phyloP scores from a whole-genome alignment of 352 stramenopile species.

The Phytophthora litchii region DNA sequence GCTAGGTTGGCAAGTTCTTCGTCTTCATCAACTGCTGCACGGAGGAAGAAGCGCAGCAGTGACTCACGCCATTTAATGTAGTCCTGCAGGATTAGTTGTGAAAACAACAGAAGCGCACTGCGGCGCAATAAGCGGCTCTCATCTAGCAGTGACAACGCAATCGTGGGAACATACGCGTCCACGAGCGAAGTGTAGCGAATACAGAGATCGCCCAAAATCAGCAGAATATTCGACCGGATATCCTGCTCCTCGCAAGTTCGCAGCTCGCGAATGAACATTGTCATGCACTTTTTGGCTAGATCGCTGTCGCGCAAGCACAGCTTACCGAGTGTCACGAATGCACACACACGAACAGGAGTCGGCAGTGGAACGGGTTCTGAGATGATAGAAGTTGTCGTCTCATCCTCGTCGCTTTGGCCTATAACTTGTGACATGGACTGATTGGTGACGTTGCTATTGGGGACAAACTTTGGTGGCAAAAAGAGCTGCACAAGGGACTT shows the following conservation, averaged over 20 bases:
- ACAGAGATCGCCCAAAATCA: conserved; percentile 97
- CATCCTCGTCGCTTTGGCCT: conserved; percentile 36
- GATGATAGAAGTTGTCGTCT: conserved; percentile 10
- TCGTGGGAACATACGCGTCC: conserved; percentile 95
- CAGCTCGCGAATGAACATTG: conserved; percentile 95
- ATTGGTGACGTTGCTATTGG: conserved; percentile 30
- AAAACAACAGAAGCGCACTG: conserved; percentile 95
- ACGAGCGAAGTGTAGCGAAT: conserved; percentile 97
- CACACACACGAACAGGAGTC: conserved; percentile 88
- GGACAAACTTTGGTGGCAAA: conserved; percentile 66
- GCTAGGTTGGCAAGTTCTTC: conserved; percentile 93
- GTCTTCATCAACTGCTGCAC: conserved; percentile 93
- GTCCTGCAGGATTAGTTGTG: conserved; percentile 96
- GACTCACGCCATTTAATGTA: conserved; percentile 99
- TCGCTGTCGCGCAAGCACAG: conserved; percentile 94
- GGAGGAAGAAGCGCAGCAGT: conserved; percentile 95
- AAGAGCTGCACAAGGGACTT: conserved; percentile 82
- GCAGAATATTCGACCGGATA: conserved; percentile 96
- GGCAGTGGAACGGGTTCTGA: conserved; percentile 55
- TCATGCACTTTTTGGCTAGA: conserved; percentile 94
- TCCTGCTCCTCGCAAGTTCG: conserved; percentile 78
- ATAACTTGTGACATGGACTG: conserved; percentile 19
- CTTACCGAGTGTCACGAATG: conserved; percentile 95
- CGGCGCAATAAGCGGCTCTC: conserved; percentile 89
- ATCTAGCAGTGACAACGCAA: conserved; percentile 94